A percentile compares a stretch with the other conserved stretches of the same genome.
Evolutionary conservation across 768 basidiomycete species (phyloP).

Genomic region (Russula virescens): DNA sequence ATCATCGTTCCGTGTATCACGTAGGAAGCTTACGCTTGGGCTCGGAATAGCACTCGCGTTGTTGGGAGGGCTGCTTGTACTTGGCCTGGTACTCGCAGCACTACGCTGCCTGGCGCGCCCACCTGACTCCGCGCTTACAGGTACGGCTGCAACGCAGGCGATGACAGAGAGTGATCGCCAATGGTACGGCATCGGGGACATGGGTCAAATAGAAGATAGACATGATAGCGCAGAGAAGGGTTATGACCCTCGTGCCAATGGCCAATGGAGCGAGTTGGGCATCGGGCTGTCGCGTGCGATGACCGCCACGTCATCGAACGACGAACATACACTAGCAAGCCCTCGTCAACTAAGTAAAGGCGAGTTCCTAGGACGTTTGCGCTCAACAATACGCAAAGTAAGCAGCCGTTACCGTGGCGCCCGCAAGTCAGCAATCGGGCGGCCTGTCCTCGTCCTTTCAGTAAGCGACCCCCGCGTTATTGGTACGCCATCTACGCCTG

Average conservation of each 20-base stretch:
- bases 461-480: conserved; percentile 16
- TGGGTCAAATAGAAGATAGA: conserved; percentile 22
- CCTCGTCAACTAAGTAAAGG: conserved; percentile 63
- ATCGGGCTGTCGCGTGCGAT: conserved; percentile 47
- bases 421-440: conserved; percentile 46
- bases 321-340: conserved; percentile 30
- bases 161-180: conserved; percentile 61
- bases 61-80: conserved; percentile 50
- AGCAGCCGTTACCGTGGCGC: conserved; percentile 48
- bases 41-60: conserved; percentile 57
- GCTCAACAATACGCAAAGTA: conserved; percentile 59
- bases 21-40: conserved; percentile 48
- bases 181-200: conserved; percentile 56
- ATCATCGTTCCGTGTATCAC: conserved; percentile 41
- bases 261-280: conserved; percentile 34
- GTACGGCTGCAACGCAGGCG: conserved; percentile 51
- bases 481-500: conserved; percentile 11
- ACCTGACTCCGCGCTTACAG: conserved; percentile 53
- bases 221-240: conserved; percentile 27
- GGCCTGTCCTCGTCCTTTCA: conserved; percentile 43
- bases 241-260: conserved; percentile 31
- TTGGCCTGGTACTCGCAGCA: conserved; percentile 50
- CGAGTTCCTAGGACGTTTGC: conserved; percentile 61
- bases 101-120: conserved; percentile 52
- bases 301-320: conserved; percentile 24